Evolutionary conservation across 176 grass and related monocot genomes (phyloP), one percentile per base, ranked within the genome.

Genomic region (Oryza australiensis): DNA sequence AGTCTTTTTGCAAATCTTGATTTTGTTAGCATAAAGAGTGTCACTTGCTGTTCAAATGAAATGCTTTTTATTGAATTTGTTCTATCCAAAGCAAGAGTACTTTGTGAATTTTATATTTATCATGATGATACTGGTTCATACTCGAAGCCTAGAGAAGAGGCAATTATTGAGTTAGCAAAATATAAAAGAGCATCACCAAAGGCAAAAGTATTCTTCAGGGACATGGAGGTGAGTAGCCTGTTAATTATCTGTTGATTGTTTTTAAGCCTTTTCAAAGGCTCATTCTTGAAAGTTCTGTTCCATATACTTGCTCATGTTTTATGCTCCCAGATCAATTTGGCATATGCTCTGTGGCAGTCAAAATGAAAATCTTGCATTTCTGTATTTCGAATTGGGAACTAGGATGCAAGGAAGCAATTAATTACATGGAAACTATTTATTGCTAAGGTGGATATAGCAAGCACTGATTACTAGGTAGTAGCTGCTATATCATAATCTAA

Each of bases 41-140:
- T 9, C 30, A 9, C 10, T n/a, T 76, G 30, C 12, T 62, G 32
- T 20, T 76, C 53, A 38, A 60, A 62, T 40, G 73, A 76, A 22
- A 76, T 76, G 53, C 5, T 23, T 15, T 62, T 62, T 38, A 76
- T 76, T 62, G 32, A 76, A 22, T 76, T 76, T 24, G 22, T 76
- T 40, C 30, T 76, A 1, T 75, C 72, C 28, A 75, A 75, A 75
- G 70, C 70, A 75, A 75, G 48, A 29, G 6, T 30, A 20, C 71
- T 74, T 53, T 0, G 11, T 35, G 27, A 10, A n/a, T 5, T 75
- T 59, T 75, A 35, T 59, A 16, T 75, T 34, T 75, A 57, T n/a
- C 73, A 12, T 34, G 73, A 75, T 75, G 73, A 75, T 75, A 15
- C 7, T 23, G 22, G 9, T 59, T 16, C 43, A 28, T 11, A 53